Conservation (phyloP, 352 stramenopile species). For the Pythium brachiatum region DNA sequence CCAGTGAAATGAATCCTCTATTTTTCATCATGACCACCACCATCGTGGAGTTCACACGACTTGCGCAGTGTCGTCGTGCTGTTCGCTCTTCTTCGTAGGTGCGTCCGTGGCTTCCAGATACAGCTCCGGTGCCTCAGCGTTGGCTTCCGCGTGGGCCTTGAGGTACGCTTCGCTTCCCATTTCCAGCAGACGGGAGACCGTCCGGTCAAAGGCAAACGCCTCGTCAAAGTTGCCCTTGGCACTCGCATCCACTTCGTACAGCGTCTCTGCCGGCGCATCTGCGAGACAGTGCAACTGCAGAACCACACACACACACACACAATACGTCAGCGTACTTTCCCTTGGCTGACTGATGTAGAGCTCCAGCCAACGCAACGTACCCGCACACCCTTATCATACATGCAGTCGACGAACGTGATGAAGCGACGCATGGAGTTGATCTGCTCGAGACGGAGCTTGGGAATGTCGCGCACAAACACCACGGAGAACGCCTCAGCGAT, state of each 20-base stretch:
- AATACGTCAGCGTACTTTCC: too few relatives aligned
- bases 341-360: too few relatives aligned
- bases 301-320: background rate
- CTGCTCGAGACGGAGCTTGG: conserved; percentile 77
- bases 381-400: conserved; percentile 92
- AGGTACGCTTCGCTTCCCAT: conserved; percentile 80
- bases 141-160: conserved; percentile 43
- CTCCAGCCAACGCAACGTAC: too few relatives aligned
- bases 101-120: conserved; percentile 30
- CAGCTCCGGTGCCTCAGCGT: conserved; percentile 17
- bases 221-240: conserved; percentile 75
- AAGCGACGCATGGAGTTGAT: conserved; percentile 94
- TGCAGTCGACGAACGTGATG: conserved; percentile 98
- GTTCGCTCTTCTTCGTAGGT: conserved; percentile 4
- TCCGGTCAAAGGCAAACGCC: conserved; percentile 83
- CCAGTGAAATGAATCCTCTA: conserved; percentile 1
- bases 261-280: conserved; percentile 44
- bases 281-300: conserved; percentile 74
- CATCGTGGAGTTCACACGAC: conserved; percentile 2
- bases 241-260: conserved; percentile 59
- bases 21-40: conserved; percentile 2
- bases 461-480: conserved; percentile 94
- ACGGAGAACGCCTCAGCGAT: conserved; percentile 85
- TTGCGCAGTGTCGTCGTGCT: conserved; percentile 13
- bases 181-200: conserved; percentile 86